Evolutionary conservation across 2,329 filamentous ascomycete genomes (phyloP).

Genomic region (Ophiostoma sp.): DNA sequence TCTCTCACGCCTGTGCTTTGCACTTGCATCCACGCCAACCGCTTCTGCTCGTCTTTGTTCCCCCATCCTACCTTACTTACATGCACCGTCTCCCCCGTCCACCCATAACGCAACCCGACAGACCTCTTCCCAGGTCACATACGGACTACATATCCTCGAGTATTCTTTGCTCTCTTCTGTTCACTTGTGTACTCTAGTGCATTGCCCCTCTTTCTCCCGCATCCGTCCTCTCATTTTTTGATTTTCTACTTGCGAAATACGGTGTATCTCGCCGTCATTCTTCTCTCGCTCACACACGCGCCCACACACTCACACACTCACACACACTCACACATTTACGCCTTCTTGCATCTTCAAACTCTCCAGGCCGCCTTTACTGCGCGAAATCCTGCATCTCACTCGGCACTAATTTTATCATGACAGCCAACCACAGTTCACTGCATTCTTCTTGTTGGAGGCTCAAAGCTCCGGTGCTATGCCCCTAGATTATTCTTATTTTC

Average conservation of each 20-base stretch:
- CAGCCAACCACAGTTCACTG: constrained; percentile 39
- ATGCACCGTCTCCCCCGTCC: constrained; percentile 11
- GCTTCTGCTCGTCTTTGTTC: constrained; percentile 13
- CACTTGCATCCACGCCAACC: constrained; percentile 16
- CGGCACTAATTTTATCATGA: constrained; percentile 42
- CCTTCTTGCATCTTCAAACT: constrained; percentile 14
- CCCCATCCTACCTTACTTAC: constrained; percentile 2
- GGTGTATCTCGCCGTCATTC: constrained; percentile 8
- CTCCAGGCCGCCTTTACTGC: constrained; percentile 22
- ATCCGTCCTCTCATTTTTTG: constrained; percentile 6
- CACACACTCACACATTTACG: not conserved
- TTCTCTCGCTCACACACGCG: not conserved
- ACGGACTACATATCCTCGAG: not conserved
- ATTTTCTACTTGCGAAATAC: constrained; percentile 16
- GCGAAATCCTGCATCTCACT: constrained; percentile 28
- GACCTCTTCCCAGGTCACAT: not conserved
- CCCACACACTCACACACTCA: not conserved
- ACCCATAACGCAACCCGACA: constrained; percentile 20
- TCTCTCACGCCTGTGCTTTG: not conserved
- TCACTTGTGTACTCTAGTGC: constrained; percentile 16
- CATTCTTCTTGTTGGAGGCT: constrained; percentile 43
- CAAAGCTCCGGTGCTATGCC: constrained; percentile 41
- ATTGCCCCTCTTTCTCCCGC: constrained; percentile 20
- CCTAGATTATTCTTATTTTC: constrained; percentile 32
- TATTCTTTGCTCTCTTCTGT: constrained; percentile 15